Base-by-base conservation (phyloP, 495 filamentous ascomycete genomes). In the Xanthoparmelia taractica region DNA sequence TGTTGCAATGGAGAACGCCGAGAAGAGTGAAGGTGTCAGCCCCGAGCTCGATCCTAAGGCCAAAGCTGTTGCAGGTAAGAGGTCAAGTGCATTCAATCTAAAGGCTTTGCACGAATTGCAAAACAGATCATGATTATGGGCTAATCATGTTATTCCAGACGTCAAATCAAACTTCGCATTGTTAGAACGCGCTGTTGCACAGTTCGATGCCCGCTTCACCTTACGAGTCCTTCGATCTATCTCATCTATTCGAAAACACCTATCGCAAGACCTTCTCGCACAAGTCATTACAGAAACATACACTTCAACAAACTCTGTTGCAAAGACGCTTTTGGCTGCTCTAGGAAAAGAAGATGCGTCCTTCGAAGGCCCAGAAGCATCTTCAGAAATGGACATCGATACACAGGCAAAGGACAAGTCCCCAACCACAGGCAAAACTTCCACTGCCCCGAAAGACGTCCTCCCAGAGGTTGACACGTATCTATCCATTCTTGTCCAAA, bases 141-240 rank as follows among this genome's bases (percentile, higher is more conserved):
- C 59, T 58, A 57, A 40, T 41, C 8, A 41, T 69, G 61, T 69
- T 61, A 57, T 41, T 37, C 55, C 67, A 95, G 94, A 96, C 72
- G 96, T 97, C 80, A 92, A 92, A 77, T 84, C 81, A 80, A 96
- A 96, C 76, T 96, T 96, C 71, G 81, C 82, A 59, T 83, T 97
- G 34, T 83, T 98, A 64, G 92, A 96, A 67, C 89, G 91, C 71
- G 94, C 94, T 66, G 92, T 97, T 64, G 78, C 87, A 65, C 84
- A 96, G 69, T 98, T 97, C 72, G 94, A 98, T 78, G 84, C 92
- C 58, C 87, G 94, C 77, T 98, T 96, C 76, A 89, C 92, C 56
- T 86, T 98, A 61, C 83, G 95, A 66, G 94, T 94, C 61, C 83
- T 98, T 61, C 88, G 94, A 59, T 96, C 92, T 63, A 95, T 96